Conservation (phyloP, 2,329 filamentous ascomycete species). For the Periglandula ipomoeae region DNA sequence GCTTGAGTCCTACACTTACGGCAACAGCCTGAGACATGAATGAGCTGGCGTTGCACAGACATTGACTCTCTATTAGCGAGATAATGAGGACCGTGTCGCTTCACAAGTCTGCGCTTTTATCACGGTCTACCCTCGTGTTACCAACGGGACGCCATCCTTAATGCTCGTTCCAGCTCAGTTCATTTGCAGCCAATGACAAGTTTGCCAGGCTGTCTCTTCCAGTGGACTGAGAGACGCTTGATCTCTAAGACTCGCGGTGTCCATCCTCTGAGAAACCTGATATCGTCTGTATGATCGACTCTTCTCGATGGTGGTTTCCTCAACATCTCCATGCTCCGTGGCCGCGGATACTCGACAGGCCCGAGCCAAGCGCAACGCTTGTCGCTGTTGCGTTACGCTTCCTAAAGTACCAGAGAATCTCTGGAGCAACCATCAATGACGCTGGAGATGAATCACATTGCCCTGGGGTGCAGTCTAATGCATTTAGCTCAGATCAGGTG, state of each 20-base stretch:
- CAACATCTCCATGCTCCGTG: neutral
- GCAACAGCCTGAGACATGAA: slow-evolving; percentile 4
- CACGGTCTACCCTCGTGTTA: neutral
- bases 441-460: neutral
- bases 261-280: too few species aligned
- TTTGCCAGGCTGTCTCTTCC: neutral
- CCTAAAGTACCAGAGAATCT: neutral
- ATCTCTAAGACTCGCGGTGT: too few species aligned
- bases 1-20: slow-evolving; percentile 2
- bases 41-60: slow-evolving; percentile 6
- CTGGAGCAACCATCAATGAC: neutral
- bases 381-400: neutral
- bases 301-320: too few species aligned
- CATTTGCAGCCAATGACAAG: neutral
- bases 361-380: neutral
- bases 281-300: too few species aligned
- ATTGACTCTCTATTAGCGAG: slow-evolving; percentile 2
- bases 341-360: neutral
- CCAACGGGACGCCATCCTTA: neutral
- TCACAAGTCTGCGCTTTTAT: neutral
- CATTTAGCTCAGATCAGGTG: slow-evolving; percentile 6
- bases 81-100: neutral
- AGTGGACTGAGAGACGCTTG: too few species aligned
- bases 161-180: neutral
- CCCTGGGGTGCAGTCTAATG: neutral